Percentiles rank a stretch among this genome's conserved stretches.
These are phyloP conservation scores for Nothopassalora personata DNA, from an alignment of 2,329 filamentous ascomycete genomes.

Conservation along the genomic window DNA sequence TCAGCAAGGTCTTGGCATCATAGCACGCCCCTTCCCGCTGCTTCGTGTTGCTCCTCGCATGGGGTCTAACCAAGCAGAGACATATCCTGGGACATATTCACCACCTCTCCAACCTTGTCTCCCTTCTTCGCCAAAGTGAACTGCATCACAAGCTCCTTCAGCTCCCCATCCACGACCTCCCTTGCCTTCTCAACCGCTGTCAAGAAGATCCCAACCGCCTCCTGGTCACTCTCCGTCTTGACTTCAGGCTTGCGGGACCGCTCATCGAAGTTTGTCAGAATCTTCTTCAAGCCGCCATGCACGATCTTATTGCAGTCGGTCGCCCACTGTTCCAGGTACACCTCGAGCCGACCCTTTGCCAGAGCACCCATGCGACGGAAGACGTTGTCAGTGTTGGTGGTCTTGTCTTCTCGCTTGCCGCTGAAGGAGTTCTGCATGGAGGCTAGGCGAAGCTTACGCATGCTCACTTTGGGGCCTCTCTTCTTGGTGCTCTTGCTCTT, in stretches of 20 bases:
- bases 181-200: not conserved
- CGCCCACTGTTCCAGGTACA: conserved; percentile 1
- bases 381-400: not conserved
- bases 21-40: no score
- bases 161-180: not conserved
- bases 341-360: not conserved
- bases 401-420: not conserved
- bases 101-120: not conserved
- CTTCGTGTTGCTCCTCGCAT: no score
- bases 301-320: not conserved
- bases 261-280: not conserved
- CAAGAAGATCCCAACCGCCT: not conserved
- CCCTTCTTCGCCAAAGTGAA: not conserved
- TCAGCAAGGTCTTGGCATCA: not conserved
- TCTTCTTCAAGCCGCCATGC: not conserved
- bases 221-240: not conserved
- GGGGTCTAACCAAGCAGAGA: not conserved
- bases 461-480: not conserved
- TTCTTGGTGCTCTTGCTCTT: not conserved
- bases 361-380: not conserved
- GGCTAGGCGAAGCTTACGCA: not conserved
- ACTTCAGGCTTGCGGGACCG: not conserved
- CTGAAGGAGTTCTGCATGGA: not conserved
- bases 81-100: not conserved
- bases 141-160: not conserved